Evolutionary conservation across 2,329 filamentous ascomycete genomes (phyloP).

Genomic region (Fusarium paranaense): DNA sequence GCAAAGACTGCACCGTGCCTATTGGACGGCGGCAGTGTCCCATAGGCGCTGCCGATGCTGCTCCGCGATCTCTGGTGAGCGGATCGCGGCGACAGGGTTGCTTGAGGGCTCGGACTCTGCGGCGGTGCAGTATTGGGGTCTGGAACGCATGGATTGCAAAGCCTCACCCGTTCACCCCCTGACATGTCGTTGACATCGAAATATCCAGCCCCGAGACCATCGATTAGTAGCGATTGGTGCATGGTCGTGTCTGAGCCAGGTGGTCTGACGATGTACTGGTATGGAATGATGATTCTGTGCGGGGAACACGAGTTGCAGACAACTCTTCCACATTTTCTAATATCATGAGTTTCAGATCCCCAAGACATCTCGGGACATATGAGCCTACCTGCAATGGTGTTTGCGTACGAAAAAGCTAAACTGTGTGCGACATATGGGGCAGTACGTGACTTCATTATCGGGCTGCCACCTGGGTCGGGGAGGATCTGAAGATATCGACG

Average conservation of each 20-base stretch:
- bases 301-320: conserved; percentile 92
- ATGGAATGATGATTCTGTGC: conserved; percentile 92
- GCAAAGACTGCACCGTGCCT: conserved; percentile 54
- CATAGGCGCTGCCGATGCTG: conserved; percentile 51
- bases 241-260: conserved; percentile 61
- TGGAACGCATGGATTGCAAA: conserved; percentile 72
- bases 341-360: conserved; percentile 23
- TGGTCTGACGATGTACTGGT: conserved; percentile 90
- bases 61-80: conserved; percentile 61
- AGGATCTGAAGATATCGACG: conserved; percentile 54
- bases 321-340: conserved; percentile 89
- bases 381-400: conserved; percentile 85
- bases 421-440: conserved; percentile 83
- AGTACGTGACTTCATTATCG: conserved; percentile 83
- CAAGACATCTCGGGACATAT: conserved; percentile 16
- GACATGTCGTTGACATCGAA: conserved; percentile 59
- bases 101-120: conserved; percentile 53
- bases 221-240: conserved; percentile 51
- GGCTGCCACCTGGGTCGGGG: conserved; percentile 86
- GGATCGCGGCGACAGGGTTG: conserved; percentile 49
- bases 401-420: conserved; percentile 91
- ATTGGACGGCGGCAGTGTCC: conserved; percentile 43
- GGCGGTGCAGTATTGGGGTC: conserved; percentile 71
- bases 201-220: conserved; percentile 54
- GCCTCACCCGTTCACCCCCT: conserved; percentile 68